Evolutionary conservation across 2,329 filamentous ascomycete genomes (phyloP), one percentile per base, ranked within the genome.

Genomic region (Cadophora sp.): DNA sequence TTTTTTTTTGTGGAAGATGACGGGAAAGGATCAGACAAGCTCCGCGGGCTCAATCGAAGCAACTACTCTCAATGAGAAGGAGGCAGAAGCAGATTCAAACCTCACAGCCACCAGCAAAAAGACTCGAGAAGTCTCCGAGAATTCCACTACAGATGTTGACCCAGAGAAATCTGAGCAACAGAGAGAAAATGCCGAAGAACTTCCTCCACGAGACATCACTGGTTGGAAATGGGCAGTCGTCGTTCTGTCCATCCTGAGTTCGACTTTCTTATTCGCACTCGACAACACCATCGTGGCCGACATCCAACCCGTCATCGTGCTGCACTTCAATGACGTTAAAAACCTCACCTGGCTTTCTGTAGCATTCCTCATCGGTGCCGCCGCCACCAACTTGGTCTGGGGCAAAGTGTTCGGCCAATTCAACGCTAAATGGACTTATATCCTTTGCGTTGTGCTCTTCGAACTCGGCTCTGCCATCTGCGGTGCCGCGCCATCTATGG

Each of bases 261-360:
- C 58, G 2, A 16, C n/a, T 29, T 11, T 61, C 3, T 37, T 61
- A 19, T 61, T 61, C 37, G 58, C 58, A n/a, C 11, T 61, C n/a
- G 58, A 61, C 48, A 16, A 11, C 48, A 61, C 58, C 27, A 46
- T 61, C 22, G 58, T 61, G 48, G 83, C 83, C 1, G 81, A 83
- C 70, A 77, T 84, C 5, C 81, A 83, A 65, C 78, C 77, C 0
- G 74, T 77, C 7, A 79, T 84, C 16, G 71, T 81, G 31, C 75
- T 78, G 24, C 71, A 71, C 0, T 81, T 83, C 43, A 76, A 75
- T 14, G 72, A 79, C 7, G 69, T 81, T 24, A 75, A 79, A 1
- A 77, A 81, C 64, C 74, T 85, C 0, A 72, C 78, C 1, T 85
- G 82, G 82, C 67, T 83, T 24, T 78, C 77, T 9, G 73, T 76